These are phyloP conservation scores for Aspergillus sp. DNA, from an alignment of 2,329 filamentous ascomycete genomes.

Conservation along the genomic window DNA sequence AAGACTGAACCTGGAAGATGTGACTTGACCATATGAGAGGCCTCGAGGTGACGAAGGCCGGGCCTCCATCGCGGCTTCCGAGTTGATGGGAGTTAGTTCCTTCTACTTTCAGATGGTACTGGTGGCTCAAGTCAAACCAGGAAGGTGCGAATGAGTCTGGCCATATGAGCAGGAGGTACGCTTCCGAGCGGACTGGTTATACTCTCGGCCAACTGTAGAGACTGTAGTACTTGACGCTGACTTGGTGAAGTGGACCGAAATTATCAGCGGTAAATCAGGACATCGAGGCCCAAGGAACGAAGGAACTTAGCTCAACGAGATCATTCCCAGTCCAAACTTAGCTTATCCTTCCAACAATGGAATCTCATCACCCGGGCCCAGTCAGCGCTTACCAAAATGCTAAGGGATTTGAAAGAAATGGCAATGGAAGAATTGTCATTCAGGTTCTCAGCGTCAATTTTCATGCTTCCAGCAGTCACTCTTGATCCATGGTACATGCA, in stretches of 20 bases:
- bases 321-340: not conserved
- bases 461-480: too few species aligned
- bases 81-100: not conserved
- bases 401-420: too few species aligned
- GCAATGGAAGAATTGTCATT: too few species aligned
- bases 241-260: not conserved
- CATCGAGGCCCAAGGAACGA: not conserved
- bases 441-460: too few species aligned
- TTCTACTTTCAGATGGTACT: too few species aligned
- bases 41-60: not conserved
- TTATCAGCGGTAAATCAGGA: constrained; percentile 1
- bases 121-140: not conserved
- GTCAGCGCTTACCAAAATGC: too few species aligned
- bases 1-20: not conserved
- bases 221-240: not conserved
- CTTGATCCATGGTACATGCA: too few species aligned
- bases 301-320: not conserved
- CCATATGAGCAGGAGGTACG: not conserved
- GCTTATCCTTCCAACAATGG: not conserved
- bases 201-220: too few species aligned
- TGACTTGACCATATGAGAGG: too few species aligned
- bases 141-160: not conserved
- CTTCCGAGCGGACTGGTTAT: too few species aligned
- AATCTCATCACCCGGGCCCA: too few species aligned
- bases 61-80: not conserved